Conservation (phyloP, 169 alveolate species). For the Plasmodium vivax region DNA sequence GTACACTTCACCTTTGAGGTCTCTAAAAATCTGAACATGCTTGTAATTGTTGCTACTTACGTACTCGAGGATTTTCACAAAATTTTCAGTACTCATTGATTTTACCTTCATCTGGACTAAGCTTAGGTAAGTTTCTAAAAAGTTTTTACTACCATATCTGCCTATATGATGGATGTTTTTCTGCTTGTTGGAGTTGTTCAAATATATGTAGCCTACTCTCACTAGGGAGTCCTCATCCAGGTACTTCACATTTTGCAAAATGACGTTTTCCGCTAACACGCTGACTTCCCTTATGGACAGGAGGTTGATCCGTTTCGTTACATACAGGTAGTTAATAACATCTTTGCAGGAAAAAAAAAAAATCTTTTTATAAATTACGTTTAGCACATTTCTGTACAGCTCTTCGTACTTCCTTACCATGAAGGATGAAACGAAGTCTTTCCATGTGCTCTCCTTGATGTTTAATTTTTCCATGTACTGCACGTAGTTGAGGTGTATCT, state of each 20-base stretch:
- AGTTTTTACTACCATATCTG: conserved; percentile 18
- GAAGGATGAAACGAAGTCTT: conserved; percentile 19
- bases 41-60: conserved; percentile 64
- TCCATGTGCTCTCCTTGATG: conserved; percentile 46
- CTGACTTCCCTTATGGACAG: conserved; percentile 18
- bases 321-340: conserved; percentile 50
- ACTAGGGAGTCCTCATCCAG: conserved; percentile 46
- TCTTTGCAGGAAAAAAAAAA: conserved; percentile 54
- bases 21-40: conserved; percentile 64
- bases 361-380: conserved; percentile 39
- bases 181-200: conserved; percentile 50
- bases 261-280: conserved; percentile 20
- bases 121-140: conserved; percentile 48
- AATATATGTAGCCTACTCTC: conserved; percentile 45
- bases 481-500: conserved; percentile 37
- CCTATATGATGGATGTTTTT: neutral
- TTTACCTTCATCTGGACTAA: conserved; percentile 39
- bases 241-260: conserved; percentile 21
- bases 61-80: conserved; percentile 50
- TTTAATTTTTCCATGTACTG: conserved; percentile 34
- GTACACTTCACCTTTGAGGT: conserved; percentile 39
- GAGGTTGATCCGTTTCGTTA: conserved; percentile 29
- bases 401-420: conserved; percentile 6
- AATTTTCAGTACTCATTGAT: conserved; percentile 48
- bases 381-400: conserved; percentile 9